Percentiles rank a stretch among this genome's conserved stretches.
phyloP scores from a whole-genome alignment of 2,329 filamentous ascomycete genomes.

The Ceratocystis cacaofunesta region DNA sequence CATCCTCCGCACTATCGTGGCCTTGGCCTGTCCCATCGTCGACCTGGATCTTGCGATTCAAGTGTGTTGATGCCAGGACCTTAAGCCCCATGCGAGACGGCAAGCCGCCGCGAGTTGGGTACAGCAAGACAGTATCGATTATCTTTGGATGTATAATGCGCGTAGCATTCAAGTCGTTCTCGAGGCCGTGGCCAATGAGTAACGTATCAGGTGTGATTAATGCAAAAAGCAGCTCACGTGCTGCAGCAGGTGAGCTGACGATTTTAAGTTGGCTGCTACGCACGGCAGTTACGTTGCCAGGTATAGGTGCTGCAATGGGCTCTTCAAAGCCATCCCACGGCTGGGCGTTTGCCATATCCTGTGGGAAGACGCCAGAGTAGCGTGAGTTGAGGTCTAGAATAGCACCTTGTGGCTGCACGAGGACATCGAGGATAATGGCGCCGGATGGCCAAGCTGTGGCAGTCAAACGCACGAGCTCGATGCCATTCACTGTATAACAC shows the following conservation, averaged over 20 bases:
- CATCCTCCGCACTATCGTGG: conserved; percentile 88
- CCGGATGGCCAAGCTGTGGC: conserved; percentile 76
- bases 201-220: conserved; percentile 64
- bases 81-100: conserved; percentile 70
- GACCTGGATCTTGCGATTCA: conserved; percentile 67
- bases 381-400: conserved; percentile 82
- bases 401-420: conserved; percentile 71
- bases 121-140: conserved; percentile 75
- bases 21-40: conserved; percentile 32
- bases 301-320: conserved; percentile 20
- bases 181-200: conserved; percentile 80
- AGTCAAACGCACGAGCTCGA: conserved; percentile 82
- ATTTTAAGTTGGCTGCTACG: conserved; percentile 43
- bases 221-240: conserved; percentile 62
- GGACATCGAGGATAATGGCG: conserved; percentile 60
- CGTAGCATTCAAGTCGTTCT: conserved; percentile 82
- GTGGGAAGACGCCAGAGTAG: conserved; percentile 72
- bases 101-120: conserved; percentile 60
- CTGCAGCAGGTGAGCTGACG: conserved; percentile 57
- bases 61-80: conserved; percentile 50
- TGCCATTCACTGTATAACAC: conserved; percentile 78
- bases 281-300: conserved; percentile 21
- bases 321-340: conserved; percentile 32
- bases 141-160: conserved; percentile 74
- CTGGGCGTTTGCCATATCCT: conserved; percentile 57